These are phyloP conservation scores for Pachysandra terminalis DNA, from an alignment of 164 flowering plant species.

Conservation along the genomic window DNA sequence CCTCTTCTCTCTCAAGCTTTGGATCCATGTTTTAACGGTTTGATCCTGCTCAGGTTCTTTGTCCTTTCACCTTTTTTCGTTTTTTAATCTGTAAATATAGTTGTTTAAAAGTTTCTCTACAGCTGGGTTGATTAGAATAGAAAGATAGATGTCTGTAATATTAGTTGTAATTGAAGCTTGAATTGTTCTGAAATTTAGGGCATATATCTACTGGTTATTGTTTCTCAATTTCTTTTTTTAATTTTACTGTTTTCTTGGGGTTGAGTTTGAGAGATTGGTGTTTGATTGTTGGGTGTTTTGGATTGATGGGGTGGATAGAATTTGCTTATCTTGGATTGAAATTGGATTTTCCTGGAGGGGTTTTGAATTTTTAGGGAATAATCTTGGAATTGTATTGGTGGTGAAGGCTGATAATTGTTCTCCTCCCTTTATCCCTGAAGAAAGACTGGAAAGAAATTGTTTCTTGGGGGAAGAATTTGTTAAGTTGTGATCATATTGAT, in stretches of 20 bases:
- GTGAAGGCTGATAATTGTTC: conserved; percentile 4
- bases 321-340: conserved; percentile 17
- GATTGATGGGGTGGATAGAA: conserved; percentile 13
- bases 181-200: too few relatives aligned
- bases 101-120: too few relatives aligned
- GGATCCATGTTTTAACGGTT: conserved; percentile 13
- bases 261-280: conserved; percentile 7
- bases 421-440: background rate
- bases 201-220: too few relatives aligned
- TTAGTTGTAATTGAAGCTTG: background rate
- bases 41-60: background rate
- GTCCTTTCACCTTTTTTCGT: too few relatives aligned
- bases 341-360: conserved; percentile 15
- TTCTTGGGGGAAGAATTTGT: too few relatives aligned
- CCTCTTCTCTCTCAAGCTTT: conserved; percentile 9
- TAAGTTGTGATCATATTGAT: conserved; percentile 4
- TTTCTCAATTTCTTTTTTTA: conserved; percentile 7
- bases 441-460: background rate
- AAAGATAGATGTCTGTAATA: background rate
- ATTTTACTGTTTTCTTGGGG: background rate
- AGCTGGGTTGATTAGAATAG: conserved; percentile 2
- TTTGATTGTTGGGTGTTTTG: conserved; percentile 2
- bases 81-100: background rate
- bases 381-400: conserved; percentile 8
- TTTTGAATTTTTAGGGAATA: conserved; percentile 4